Evolutionary conservation across 345 rosid species (phyloP).

Genomic region (Camelina hispida): DNA sequence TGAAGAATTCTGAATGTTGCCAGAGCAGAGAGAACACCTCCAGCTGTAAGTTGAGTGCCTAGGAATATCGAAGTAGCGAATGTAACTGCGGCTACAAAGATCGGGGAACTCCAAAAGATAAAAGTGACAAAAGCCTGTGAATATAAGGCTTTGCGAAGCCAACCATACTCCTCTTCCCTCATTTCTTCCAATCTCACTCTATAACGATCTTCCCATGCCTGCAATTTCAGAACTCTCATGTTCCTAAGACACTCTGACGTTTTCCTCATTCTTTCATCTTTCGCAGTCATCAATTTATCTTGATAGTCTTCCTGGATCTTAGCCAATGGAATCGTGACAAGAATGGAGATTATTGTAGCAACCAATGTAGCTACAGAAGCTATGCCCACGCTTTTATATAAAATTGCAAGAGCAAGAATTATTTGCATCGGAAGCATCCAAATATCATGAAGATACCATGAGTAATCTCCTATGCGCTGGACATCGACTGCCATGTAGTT

Average conservation of each 20-base stretch:
- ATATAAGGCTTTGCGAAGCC: conserved; percentile 93
- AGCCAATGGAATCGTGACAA: conserved; percentile 86
- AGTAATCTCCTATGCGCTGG: conserved; percentile 94
- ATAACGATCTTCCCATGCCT: conserved; percentile 99
- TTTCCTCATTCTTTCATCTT: conserved; percentile 99
- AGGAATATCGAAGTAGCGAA: conserved; percentile 89
- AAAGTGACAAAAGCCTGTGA: conserved; percentile 98
- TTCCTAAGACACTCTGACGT: conserved; percentile 97
- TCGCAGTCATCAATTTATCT: conserved; percentile 93
- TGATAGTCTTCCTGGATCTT: conserved; percentile 93
- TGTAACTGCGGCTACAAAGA: conserved; percentile 95
- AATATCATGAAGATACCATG: conserved; percentile 98
- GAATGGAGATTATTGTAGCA: conserved; percentile 85
- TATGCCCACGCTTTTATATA: conserved; percentile 95
- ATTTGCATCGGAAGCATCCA: conserved; percentile 99
- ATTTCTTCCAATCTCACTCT: conserved; percentile 81
- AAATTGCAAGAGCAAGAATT: conserved; percentile 89
- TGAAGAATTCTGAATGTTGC: conserved; percentile 99
- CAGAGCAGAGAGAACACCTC: conserved; percentile 97
- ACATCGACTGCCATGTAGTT: conserved; percentile 99
- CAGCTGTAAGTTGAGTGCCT: conserved; percentile 92
- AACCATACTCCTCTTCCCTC: conserved; percentile 87
- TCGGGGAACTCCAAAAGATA: conserved; percentile 99
- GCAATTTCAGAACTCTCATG: conserved; percentile 97
- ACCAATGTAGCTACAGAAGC: conserved; percentile 90